Evolutionary conservation across 768 basidiomycete genomes (phyloP).

Genomic region (Collybia mongolica): DNA sequence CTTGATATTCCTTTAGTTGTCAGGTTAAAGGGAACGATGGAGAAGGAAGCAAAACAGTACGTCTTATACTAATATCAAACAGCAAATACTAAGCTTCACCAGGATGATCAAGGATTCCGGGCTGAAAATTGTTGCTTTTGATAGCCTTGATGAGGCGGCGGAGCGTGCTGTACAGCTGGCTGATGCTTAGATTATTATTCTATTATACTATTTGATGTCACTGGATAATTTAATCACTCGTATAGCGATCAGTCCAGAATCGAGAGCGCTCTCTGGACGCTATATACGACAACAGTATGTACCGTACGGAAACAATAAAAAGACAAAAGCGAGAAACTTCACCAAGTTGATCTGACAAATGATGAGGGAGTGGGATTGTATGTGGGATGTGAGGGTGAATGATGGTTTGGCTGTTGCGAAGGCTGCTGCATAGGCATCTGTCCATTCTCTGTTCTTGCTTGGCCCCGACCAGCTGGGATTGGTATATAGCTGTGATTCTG

Average conservation of each 20-base stretch:
- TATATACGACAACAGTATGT: conserved; percentile 34
- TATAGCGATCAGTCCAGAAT: conserved; percentile 4
- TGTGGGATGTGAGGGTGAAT: conserved; percentile 30
- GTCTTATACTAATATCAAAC: conserved; percentile 25
- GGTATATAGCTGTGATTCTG: conserved; percentile 47
- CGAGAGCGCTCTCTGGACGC: conserved; percentile 7
- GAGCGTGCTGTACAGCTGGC: conserved; percentile 75
- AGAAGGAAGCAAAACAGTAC: conserved; percentile 91
- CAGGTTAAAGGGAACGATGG: conserved; percentile 95
- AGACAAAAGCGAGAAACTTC: conserved; percentile 27
- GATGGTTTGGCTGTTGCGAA: conserved; percentile 25
- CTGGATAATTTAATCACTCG: conserved; percentile 9
- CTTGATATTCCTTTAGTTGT: conserved; percentile 89
- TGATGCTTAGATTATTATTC: conserved; percentile 17
- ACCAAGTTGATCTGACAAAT: conserved; percentile 52
- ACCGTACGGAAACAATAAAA: conserved; percentile 36
- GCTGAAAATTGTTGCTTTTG: conserved; percentile 90
- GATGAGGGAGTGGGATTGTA: conserved; percentile 41
- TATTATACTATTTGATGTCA: conserved; percentile 12
- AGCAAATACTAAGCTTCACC: conserved; percentile 10
- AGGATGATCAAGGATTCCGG: conserved; percentile 95
- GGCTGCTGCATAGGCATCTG: conserved; percentile 42
- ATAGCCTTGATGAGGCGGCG: conserved; percentile 91
- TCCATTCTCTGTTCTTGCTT: conserved; percentile 46
- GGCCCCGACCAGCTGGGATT: conserved; percentile 47